A percentile compares a stretch with the other conserved stretches of the same genome.
Conservation (phyloP, 345 rosid species). For the Gossypium anomalum region DNA sequence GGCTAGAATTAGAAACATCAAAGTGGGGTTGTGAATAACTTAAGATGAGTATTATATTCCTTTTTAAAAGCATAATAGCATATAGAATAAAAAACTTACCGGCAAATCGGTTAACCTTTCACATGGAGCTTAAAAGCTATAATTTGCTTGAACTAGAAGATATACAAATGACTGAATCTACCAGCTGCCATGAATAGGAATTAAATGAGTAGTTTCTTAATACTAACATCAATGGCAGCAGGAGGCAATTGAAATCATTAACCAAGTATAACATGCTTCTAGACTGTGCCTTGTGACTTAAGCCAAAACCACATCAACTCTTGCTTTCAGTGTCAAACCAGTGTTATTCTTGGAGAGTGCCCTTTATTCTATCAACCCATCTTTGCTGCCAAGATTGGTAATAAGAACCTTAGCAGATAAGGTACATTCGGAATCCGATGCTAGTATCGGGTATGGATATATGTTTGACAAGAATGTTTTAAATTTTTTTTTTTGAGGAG, state of each 20-base stretch:
- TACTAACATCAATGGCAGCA: not conserved
- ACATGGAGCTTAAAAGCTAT: conserved; percentile 1
- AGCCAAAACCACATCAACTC: not conserved
- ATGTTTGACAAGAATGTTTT: too few relatives aligned
- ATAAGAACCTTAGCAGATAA: not conserved
- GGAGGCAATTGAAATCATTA: not conserved
- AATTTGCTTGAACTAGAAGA: not conserved
- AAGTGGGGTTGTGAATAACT: too few relatives aligned
- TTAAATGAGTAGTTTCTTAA: not conserved
- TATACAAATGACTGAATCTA: not conserved
- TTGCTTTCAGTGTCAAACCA: not conserved
- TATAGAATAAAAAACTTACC: too few relatives aligned
- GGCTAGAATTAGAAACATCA: not conserved
- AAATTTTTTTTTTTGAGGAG: too few relatives aligned
- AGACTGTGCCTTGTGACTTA: not conserved
- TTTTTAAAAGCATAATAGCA: too few relatives aligned
- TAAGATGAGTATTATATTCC: too few relatives aligned
- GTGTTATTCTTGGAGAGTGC: not conserved
- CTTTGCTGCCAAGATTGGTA: not conserved
- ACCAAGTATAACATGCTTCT: not conserved
- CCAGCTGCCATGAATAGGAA: too few relatives aligned
- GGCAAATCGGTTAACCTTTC: not conserved
- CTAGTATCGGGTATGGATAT: too few relatives aligned
- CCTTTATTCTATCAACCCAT: not conserved
- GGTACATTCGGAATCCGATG: not conserved